Conservation (phyloP, 192 early-diverging fungal species). For the Umbelopsis sp. region DNA sequence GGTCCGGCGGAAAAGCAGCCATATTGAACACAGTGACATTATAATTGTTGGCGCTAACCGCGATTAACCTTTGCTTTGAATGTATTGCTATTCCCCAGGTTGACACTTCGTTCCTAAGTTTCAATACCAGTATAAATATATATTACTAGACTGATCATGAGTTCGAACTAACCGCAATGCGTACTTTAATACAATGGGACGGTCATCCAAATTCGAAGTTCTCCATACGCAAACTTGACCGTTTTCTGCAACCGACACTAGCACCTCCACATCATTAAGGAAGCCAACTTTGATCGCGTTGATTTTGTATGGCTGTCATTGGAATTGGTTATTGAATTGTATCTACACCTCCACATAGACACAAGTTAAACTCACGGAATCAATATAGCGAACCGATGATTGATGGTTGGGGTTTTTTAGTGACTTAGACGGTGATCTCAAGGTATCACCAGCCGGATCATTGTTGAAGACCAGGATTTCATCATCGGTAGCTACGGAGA, state of each 20-base stretch:
- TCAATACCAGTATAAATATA: background rate
- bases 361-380: background rate
- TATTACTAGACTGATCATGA: background rate
- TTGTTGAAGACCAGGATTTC: constrained; percentile 37
- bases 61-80: constrained; percentile 51
- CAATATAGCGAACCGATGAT: constrained; percentile 24
- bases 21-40: constrained; percentile 49
- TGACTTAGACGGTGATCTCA: constrained; percentile 11
- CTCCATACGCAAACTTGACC: constrained; percentile 61
- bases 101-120: constrained; percentile 39
- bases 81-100: constrained; percentile 67
- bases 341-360: background rate
- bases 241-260: constrained; percentile 54
- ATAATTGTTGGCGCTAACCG: constrained; percentile 55
- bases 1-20: background rate
- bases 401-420: constrained; percentile 31
- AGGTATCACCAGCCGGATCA: constrained; percentile 32
- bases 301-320: constrained; percentile 38
- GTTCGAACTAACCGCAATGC: background rate
- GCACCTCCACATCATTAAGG: constrained; percentile 53
- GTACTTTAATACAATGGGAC: constrained; percentile 49
- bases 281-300: constrained; percentile 62
- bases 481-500: constrained; percentile 32
- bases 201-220: constrained; percentile 41
- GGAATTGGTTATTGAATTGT: background rate